These are phyloP conservation scores for Nothophoma quercina DNA, from an alignment of 2,329 filamentous ascomycete genomes.

Conservation along the genomic window DNA sequence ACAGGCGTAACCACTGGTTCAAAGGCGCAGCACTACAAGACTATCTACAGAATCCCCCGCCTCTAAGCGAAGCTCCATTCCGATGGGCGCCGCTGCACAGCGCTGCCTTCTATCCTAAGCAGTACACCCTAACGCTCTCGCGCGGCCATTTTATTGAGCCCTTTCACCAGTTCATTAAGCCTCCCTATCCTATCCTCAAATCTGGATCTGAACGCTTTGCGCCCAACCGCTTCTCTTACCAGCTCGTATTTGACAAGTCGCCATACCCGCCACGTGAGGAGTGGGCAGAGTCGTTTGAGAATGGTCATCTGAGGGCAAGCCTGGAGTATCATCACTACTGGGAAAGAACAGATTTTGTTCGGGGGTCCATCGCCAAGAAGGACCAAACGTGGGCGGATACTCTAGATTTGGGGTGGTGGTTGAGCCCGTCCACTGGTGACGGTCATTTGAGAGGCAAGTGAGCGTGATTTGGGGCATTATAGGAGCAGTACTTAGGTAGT, in stretches of 20 bases:
- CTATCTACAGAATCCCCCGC: constrained; percentile 10
- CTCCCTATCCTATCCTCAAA: constrained; percentile 7
- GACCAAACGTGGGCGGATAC: constrained; percentile 12
- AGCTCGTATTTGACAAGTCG: constrained; percentile 15
- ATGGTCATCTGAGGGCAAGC: neutral
- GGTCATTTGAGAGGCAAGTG: neutral
- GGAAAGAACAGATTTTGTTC: constrained; percentile 9
- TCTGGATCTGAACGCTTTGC: neutral
- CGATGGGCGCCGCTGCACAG: constrained; percentile 11
- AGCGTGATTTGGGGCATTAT: too few species aligned
- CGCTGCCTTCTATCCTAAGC: constrained; percentile 15
- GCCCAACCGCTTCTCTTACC: constrained; percentile 9
- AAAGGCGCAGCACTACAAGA: constrained; percentile 9
- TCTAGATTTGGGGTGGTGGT: constrained; percentile 15
- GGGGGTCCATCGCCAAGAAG: neutral
- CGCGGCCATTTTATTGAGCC: constrained; percentile 18
- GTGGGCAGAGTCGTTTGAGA: constrained; percentile 5
- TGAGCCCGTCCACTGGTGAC: constrained; percentile 6
- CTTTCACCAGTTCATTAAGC: constrained; percentile 8
- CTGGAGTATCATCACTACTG: constrained; percentile 10
- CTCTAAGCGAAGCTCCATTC: constrained; percentile 16
- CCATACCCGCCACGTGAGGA: constrained; percentile 16
- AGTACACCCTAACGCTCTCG: constrained; percentile 15
- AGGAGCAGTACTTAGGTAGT: too few species aligned
- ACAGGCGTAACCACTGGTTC: neutral